Base-by-base conservation (phyloP, 73 alveolate genomes). In the Paramecium tetraurelia region DNA sequence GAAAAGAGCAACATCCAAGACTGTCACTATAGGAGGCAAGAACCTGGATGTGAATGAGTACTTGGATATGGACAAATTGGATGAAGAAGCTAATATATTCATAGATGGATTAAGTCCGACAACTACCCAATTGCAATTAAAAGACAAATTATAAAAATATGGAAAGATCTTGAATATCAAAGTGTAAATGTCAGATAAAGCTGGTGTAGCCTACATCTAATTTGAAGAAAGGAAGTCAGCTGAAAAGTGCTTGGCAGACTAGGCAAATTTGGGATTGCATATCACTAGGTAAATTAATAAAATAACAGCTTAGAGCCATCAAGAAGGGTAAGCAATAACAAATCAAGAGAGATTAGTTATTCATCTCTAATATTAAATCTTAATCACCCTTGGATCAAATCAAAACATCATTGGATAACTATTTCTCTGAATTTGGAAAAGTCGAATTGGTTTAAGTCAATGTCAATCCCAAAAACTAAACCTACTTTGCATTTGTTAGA, bases 181-280 rank as follows among this genome's bases (percentile, higher is more conserved):
- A 35, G 75, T 80, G 9, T 24, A 80, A 5, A 80, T 80, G 90
- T 80, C 90, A 44, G 90, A 80, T 46, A 80, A 48, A 12, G 90
- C 90, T 20, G 90, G 90, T 43, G 90, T 80, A 3, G 90, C 90
- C 3, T 80, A 80, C 10, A 46, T 80, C 9, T 80, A 80, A 80
- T 80, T 80, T 80, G 90, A 80, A 31, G 16, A 44, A 22, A 80
- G 46, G n/a, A 33, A 80, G 46, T 40, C 90, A 22, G 90, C 90
- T 10, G 90, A 80, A 22, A 14, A 44, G 43, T 80, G 90, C 43
- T 14, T 80, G 43, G 76, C 76, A 8, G 90, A 80, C 43, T 63
- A 80, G 38, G 21, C 9, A 21, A 80, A 41, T 20, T 6, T 44
- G 10, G 90, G 77, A n/a, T 9, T 43, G 27, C 46, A 80, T 31